phyloP scores from a whole-genome alignment of 2,329 filamentous ascomycete genomes.

The Xylariaceae sp. region DNA sequence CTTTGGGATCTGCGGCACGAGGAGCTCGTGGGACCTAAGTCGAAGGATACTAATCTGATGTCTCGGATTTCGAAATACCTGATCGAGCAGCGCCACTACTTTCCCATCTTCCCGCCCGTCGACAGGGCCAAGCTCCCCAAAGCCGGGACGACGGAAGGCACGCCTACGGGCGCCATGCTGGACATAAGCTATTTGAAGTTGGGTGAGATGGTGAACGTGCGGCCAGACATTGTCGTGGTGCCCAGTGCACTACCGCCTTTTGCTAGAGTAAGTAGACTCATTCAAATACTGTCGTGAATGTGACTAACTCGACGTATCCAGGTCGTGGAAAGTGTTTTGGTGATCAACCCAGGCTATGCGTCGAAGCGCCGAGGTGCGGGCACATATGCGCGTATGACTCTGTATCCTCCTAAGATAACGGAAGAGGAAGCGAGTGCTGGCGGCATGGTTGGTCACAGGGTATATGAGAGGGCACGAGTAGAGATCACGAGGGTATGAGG shows the following conservation, averaged over 20 bases:
- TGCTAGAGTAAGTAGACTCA: conserved; percentile 71
- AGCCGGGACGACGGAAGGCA: conserved; percentile 54
- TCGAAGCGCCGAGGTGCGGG: conserved; percentile 82
- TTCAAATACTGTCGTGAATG: no score
- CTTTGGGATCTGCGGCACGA: conserved; percentile 77
- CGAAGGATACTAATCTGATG: conserved; percentile 56
- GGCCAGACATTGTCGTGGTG: conserved; percentile 78
- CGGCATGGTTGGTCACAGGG: conserved; percentile 63
- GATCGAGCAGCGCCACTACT: conserved; percentile 87
- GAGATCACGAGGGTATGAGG: conserved; percentile 75
- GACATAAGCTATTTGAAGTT: conserved; percentile 83
- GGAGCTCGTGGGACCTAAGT: conserved; percentile 59
- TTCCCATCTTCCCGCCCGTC: conserved; percentile 80
- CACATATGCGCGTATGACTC: conserved; percentile 75
- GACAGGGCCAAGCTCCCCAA: conserved; percentile 64
- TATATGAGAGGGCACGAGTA: conserved; percentile 80
- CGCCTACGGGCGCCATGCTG: conserved; percentile 70
- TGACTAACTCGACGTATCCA: conserved; percentile 37
- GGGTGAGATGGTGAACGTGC: conserved; percentile 82
- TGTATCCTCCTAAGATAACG: conserved; percentile 60
- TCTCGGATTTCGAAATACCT: conserved; percentile 71
- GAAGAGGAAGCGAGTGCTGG: conserved; percentile 53
- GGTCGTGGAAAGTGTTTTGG: conserved; percentile 86
- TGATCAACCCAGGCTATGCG: conserved; percentile 84
- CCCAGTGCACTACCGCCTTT: conserved; percentile 83